Conservation (phyloP, 805 yeast species). For the Candida adriatica region DNA sequence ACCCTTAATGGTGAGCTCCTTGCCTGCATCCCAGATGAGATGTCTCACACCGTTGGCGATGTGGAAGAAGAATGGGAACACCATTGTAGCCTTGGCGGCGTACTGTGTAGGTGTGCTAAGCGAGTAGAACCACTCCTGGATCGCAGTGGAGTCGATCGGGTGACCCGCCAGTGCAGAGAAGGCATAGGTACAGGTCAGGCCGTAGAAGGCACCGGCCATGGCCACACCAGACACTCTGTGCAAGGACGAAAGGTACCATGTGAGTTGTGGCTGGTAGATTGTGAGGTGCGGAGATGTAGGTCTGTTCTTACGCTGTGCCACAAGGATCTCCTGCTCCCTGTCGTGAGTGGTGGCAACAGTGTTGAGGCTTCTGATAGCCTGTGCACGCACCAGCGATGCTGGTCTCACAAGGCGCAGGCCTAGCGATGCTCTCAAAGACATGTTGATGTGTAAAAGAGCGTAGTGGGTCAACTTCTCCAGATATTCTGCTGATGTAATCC, state of each 20-base stretch:
- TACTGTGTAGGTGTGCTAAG: constrained; percentile 60
- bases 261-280: constrained; percentile 87
- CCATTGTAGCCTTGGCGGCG: constrained; percentile 59
- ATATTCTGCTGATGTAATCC: background rate
- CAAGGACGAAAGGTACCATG: constrained; percentile 70
- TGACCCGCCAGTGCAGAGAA: constrained; percentile 58
- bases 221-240: constrained; percentile 89
- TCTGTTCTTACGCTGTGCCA: constrained; percentile 79
- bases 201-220: constrained; percentile 74
- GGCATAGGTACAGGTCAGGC: constrained; percentile 69
- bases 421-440: constrained; percentile 9
- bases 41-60: constrained; percentile 86
- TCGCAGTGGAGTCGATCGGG: constrained; percentile 27
- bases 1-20: constrained; percentile 72
- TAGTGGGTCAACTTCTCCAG: background rate
- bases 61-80: constrained; percentile 87
- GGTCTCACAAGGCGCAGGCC: constrained; percentile 11
- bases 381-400: constrained; percentile 7
- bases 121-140: constrained; percentile 35
- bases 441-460: background rate
- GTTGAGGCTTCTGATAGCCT: constrained; percentile 16
- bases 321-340: constrained; percentile 62
- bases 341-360: constrained; percentile 49
- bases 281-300: constrained; percentile 87
- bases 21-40: constrained; percentile 86